Base-by-base conservation (phyloP, 2,329 filamentous ascomycete genomes). In the Fusarium newnesense region DNA sequence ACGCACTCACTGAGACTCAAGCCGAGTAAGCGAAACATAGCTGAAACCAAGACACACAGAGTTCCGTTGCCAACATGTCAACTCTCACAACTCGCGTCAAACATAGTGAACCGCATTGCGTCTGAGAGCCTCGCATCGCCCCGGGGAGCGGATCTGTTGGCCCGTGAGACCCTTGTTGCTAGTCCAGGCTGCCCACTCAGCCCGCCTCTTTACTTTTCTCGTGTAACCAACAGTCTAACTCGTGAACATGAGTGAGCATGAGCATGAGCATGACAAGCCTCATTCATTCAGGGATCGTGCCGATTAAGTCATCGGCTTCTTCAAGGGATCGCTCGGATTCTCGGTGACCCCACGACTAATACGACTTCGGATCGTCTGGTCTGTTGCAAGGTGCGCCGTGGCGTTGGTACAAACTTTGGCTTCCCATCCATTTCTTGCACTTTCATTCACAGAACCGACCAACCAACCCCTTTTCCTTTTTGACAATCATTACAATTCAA, bases 1-100 rank as follows among this genome's bases (percentile, higher is more conserved):
- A 60, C 44, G 36, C 39, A 42, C 49, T 58, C 46, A 46, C 62
- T 54, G 54, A 60, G 60, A 63, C 65, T 21, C 26, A 63, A 62
- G 36, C 43, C 58, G 40, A 61, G 43, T 10, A 52, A 60, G 73
- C 73, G 71, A 77, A 75, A 77, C 75, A 75, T 37, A 40, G 71
- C 64, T 77, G 75, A 77, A 77, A 77, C 75, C 52, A 52, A 58
- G 37, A 49, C 26, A 49, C 19, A 50, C 32, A 44, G 52, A 71
- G 49, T 60, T 56, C 42, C 21, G 58, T 57, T 57, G 70, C 49
- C 57, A 64, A 43, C 36, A 53, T 62, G 36, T 66, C 60, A 47
- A 52, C 71, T 66, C 56, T 72, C 64, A 66, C 59, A 37, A 37
- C 39, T 72, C 62, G 64, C 36, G 49, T 62, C 60, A 72, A 67